Evolutionary conservation across 2,329 filamentous ascomycete genomes (phyloP).

Genomic region (Rhinocladiella similis): DNA sequence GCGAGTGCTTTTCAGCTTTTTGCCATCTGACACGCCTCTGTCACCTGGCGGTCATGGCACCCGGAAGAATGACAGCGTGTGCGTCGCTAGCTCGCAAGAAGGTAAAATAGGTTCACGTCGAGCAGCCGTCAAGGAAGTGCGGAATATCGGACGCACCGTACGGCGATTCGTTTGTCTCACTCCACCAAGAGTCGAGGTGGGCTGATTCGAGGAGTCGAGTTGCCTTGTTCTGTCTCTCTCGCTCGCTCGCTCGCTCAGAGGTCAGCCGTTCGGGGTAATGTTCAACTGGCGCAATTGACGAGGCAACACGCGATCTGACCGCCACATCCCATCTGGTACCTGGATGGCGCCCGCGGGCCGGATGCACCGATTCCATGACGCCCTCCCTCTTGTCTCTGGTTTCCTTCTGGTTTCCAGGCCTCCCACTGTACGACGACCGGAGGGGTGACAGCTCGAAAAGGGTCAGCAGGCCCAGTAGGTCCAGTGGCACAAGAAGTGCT

Average conservation of each 20-base stretch:
- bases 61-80: background rate
- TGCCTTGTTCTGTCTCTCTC: background rate
- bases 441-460: background rate
- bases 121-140: background rate
- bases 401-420: too few relatives aligned
- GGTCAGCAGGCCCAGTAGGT: background rate
- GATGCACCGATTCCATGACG: background rate
- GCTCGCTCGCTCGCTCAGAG: too few relatives aligned
- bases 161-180: background rate
- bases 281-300: background rate
- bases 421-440: background rate
- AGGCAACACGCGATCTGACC: constrained; percentile 1
- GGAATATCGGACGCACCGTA: background rate
- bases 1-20: background rate
- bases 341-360: background rate
- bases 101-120: background rate
- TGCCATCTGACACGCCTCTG: background rate
- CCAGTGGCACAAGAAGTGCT: too few relatives aligned
- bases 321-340: background rate
- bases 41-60: background rate
- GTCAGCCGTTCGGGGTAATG: too few relatives aligned
- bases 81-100: constrained; percentile 1
- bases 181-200: background rate
- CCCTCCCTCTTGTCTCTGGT: too few relatives aligned
- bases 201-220: background rate